Evolutionary conservation across 805 yeast genomes (phyloP), one percentile per base, ranked within the genome.

Genomic region (Hanseniaspora guilliermondii): DNA sequence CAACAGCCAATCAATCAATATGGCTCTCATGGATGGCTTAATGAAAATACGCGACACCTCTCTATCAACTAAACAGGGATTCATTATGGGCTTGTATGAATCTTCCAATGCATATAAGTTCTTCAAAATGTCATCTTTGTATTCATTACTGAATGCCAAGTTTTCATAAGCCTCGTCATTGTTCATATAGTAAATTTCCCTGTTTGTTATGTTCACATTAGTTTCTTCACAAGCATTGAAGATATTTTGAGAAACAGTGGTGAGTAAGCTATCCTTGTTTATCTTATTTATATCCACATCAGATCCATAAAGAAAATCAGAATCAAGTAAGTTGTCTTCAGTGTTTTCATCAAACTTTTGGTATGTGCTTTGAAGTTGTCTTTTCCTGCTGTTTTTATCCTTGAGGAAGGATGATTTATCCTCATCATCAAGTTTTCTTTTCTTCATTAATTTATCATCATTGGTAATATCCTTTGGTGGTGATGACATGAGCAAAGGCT

Each of bases 1-100:
- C 11, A 87, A 87, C 60, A 88, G 73, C 97, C 97, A 88, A 69
- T 89, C 96, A n/a, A 88, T 87, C 56, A 88, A 71, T 52, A 88
- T 85, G 7, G 87, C 82, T 60, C 97, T 77, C 85, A 85, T 84
- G 58, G 80, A 78, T 55, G 96, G 95, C 61, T 83, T 79, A 60
- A 87, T 68, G 79, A 75, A 9, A 5, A 36, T 35, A 11, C n/a
- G 25, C n/a, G 37, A 19, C 17, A 37, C 38, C 19, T 62, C 58
- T n/a, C 36, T 38, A 35, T 61, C 63, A 58, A 70, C 73, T 37
- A 85, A 68, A 65, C 56, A 53, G 1, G 85, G 86, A 59, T 79
- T 76, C n/a, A 83, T 68, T 59, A 78, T 82, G 2, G 88, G 95
- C 60, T 83, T 70, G 48, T 87, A 85, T 62, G 76, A 74, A 47